Base-by-base conservation (phyloP, 2,329 filamentous ascomycete genomes). In the Alternaria atra region DNA sequence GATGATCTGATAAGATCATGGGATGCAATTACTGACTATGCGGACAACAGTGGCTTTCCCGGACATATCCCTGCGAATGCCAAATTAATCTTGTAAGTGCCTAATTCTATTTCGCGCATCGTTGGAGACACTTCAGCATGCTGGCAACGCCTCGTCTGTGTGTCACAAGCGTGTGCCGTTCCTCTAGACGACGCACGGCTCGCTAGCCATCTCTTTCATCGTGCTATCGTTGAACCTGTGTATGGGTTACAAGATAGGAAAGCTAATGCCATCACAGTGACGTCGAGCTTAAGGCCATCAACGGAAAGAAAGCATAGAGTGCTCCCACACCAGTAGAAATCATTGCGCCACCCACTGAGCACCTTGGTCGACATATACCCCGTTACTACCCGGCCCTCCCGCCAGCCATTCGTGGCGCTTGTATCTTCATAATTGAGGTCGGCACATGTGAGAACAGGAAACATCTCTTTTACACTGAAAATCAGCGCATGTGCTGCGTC, bases 51-150 rank as follows among this genome's bases (percentile, higher is more conserved):
- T 70, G 93, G 92, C 57, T 95, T 94, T 83, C 88, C 90, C 34
- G 89, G 88, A 58, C 84, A 89, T 73, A 96, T 97, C 65, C 93
- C 93, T 63, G 80, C 89, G 39, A 87, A 90, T 72, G 83, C 92
- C n/a, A 88, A 85, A 67, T 85, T 97, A 64, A 86, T 96, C 82
- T 96, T 96, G 92, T 95, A 86, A 85, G 91, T 87, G 25, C 35
- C 57, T 50, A 65, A 65, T 20, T 34, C 47, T 34, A 23, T 58
- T 27, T 39, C 55, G 39, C 30, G 42, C n/a, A 35, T 52, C n/a
- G 4, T 43, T 43, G 12, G 32, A 20, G 35, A 55, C n/a, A 50
- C 50, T 55, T 58, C 53, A 58, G 55, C 25, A 44, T 35, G 27
- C 27, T 39, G 10, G 51, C 9, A 44, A 20, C 44, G 30, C 48